phyloP scores from a whole-genome alignment of 2,329 filamentous ascomycete genomes.

The Elsinoe arachidis region DNA sequence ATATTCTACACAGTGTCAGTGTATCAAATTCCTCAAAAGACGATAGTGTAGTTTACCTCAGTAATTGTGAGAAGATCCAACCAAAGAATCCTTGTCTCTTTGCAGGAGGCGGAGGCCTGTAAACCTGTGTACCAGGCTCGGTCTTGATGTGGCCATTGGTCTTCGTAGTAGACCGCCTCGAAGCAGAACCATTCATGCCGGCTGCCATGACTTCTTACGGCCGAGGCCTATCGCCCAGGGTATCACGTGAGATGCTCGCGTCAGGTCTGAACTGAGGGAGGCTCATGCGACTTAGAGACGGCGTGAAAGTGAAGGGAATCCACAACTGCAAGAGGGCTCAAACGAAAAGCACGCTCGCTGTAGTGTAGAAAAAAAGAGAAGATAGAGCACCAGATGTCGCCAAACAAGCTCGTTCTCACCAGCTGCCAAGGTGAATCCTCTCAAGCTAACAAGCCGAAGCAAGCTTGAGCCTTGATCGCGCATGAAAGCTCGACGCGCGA shows the following conservation, averaged over 20 bases:
- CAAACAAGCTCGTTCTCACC: not conserved
- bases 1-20: conserved; percentile 40
- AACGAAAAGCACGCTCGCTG: too few relatives aligned
- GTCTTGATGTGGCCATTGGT: conserved; percentile 13
- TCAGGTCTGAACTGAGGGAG: not conserved
- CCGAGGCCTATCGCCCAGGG: not conserved
- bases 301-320: too few relatives aligned
- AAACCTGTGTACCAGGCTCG: not conserved
- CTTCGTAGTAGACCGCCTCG: not conserved
- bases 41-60: conserved; percentile 4
- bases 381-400: not conserved
- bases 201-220: conserved; percentile 14
- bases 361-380: not conserved
- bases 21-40: not conserved
- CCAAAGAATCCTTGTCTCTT: conserved; percentile 14
- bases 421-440: too few relatives aligned
- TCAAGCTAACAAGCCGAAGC: too few relatives aligned
- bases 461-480: not conserved
- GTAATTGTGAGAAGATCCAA: conserved; percentile 5
- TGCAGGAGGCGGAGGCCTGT: not conserved
- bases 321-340: not conserved
- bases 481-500: conserved; percentile 1
- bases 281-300: not conserved
- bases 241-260: conserved; percentile 7
- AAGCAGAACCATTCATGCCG: conserved; percentile 9